Percentiles rank a stretch among this genome's conserved stretches.
These are phyloP conservation scores for Trichomonas tenax DNA, from an alignment of 208 protist genomes.

Conservation along the genomic window DNA sequence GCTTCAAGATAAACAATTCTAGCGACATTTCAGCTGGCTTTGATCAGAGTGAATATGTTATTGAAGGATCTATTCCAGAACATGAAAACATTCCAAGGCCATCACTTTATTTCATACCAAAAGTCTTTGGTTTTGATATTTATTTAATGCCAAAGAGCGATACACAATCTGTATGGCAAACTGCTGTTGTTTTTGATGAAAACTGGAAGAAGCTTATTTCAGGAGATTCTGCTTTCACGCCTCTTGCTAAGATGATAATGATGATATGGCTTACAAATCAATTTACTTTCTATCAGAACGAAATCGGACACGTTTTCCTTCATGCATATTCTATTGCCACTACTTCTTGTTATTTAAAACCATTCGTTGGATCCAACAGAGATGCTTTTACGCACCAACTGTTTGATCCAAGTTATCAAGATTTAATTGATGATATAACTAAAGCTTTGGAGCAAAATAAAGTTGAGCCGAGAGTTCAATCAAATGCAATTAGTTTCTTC, in stretches of 20 bases:
- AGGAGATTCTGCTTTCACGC: neutral
- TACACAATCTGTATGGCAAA: neutral
- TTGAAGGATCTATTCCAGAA: neutral
- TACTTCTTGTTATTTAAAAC: neutral
- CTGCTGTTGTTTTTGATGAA: neutral
- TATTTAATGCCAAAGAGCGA: neutral
- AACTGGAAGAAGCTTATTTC: neutral
- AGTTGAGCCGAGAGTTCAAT: neutral
- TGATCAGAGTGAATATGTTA: neutral
- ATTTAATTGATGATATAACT: neutral
- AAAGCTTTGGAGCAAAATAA: neutral
- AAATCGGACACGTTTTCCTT: neutral
- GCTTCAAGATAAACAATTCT: neutral
- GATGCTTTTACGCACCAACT: neutral
- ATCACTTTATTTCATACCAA: neutral
- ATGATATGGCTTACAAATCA: neutral
- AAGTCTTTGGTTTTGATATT: neutral
- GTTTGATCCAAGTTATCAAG: neutral
- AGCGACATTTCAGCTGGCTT: neutral
- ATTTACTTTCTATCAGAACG: neutral
- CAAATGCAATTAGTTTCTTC: neutral
- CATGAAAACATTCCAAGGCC: neutral
- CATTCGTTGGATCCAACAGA: neutral
- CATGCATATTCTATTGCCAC: neutral
- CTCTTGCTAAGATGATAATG: neutral